Conservation (phyloP, 2,329 filamentous ascomycete genomes). For the Fusarium verticillioides region DNA sequence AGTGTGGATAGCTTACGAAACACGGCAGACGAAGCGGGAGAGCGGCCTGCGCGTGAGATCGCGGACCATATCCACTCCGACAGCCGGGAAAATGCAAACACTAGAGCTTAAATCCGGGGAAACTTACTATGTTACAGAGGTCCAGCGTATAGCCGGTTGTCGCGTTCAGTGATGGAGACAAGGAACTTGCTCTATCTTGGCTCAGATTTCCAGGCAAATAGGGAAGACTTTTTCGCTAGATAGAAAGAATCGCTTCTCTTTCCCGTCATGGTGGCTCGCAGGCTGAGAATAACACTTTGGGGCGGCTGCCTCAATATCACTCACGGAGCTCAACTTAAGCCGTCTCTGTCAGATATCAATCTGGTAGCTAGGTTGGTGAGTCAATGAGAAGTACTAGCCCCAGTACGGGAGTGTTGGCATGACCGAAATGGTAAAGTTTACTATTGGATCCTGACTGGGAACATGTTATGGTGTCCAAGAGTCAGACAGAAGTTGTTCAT, state of each 20-base stretch:
- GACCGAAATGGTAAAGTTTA: too few relatives aligned
- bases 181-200: rapidly evolving
- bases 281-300: neutral
- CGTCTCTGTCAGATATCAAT: neutral
- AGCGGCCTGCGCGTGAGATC: neutral
- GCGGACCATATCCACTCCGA: neutral
- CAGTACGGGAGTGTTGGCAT: rapidly evolving
- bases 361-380: rapidly evolving
- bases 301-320: rapidly evolving
- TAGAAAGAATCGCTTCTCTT: rapidly evolving
- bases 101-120: rapidly evolving
- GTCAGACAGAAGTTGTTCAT: rapidly evolving
- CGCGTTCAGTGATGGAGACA: neutral
- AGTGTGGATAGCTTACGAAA: neutral
- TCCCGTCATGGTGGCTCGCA: rapidly evolving
- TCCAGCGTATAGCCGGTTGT: neutral
- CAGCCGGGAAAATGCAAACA: rapidly evolving
- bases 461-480: rapidly evolving
- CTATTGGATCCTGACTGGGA: rapidly evolving
- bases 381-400: neutral
- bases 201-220: rapidly evolving
- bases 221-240: rapidly evolving
- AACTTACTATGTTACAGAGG: rapidly evolving
- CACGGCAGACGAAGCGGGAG: too few relatives aligned
- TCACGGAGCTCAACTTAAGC: neutral